Conservation (phyloP, 2,329 filamentous ascomycete species). For the Diaporthe sp. region DNA sequence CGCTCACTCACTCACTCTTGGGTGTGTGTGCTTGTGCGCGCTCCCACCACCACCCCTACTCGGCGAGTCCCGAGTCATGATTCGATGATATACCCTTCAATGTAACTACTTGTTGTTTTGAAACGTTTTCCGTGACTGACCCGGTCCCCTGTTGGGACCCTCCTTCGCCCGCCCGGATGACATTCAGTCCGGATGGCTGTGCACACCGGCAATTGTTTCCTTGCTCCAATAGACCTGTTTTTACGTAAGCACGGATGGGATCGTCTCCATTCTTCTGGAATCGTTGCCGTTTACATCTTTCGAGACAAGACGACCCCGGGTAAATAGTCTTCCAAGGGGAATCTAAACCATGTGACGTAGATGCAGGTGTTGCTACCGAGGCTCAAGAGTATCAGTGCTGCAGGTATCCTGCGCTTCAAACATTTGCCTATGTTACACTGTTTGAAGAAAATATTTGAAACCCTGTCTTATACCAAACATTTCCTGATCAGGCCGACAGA, state of each 20-base stretch:
- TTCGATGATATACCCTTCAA: conserved; percentile 27
- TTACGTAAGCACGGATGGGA: not conserved
- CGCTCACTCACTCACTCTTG: not conserved
- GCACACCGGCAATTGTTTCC: conserved; percentile 18
- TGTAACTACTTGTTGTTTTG: conserved; percentile 33
- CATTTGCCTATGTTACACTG: not conserved
- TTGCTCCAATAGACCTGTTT: not conserved
- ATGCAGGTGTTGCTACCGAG: not conserved
- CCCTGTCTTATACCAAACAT: not conserved
- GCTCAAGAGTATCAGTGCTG: not conserved
- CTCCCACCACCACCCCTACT: not conserved
- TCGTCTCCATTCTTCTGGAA: not conserved
- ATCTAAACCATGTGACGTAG: not conserved
- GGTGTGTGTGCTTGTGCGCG: not conserved
- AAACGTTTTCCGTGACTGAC: conserved; percentile 19
- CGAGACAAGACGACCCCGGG: not conserved
- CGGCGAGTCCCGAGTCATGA: conserved; percentile 28
- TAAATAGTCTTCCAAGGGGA: not conserved
- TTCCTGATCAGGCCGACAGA: not conserved
- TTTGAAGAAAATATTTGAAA: not conserved
- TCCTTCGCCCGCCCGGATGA: not conserved
- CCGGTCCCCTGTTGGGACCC: conserved; percentile 9
- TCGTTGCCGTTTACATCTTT: not conserved
- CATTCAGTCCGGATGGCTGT: conserved; percentile 21
- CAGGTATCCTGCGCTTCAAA: not conserved